These are phyloP conservation scores for Rhododendron kiyosumense DNA, from an alignment of 148 eudicot species.

Conservation along the genomic window DNA sequence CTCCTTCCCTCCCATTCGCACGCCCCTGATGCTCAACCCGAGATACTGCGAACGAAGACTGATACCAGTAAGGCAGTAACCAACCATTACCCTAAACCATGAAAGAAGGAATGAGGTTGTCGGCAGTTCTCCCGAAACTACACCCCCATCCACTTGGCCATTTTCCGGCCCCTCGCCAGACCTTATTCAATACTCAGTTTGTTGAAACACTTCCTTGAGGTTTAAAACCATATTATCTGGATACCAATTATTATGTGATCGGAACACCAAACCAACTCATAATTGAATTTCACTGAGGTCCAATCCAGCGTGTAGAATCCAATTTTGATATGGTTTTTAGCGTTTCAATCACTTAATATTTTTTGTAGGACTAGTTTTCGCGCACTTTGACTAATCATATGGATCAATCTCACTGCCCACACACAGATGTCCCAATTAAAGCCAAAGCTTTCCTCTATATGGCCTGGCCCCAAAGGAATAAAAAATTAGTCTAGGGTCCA, in stretches of 20 bases:
- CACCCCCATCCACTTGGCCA: background rate
- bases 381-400: too few species aligned
- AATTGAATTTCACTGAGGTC: background rate
- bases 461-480: too few species aligned
- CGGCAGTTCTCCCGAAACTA: background rate
- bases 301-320: background rate
- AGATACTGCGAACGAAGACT: constrained; percentile 14
- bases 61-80: background rate
- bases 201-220: background rate
- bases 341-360: too few species aligned
- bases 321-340: too few species aligned
- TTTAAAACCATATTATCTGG: too few species aligned
- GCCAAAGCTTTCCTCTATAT: too few species aligned
- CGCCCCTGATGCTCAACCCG: constrained; percentile 41
- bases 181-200: background rate
- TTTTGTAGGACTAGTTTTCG: too few species aligned
- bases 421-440: too few species aligned
- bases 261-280: background rate
- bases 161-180: background rate
- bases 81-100: background rate
- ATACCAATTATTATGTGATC: too few species aligned
- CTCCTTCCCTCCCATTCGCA: constrained; percentile 48
- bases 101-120: background rate
- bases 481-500: too few species aligned
- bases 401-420: too few species aligned